Percentiles rank a stretch among this genome's conserved stretches.
These are phyloP conservation scores for Nyctanthes arbortristis DNA, from an alignment of 257 asterid genomes.

Conservation along the genomic window DNA sequence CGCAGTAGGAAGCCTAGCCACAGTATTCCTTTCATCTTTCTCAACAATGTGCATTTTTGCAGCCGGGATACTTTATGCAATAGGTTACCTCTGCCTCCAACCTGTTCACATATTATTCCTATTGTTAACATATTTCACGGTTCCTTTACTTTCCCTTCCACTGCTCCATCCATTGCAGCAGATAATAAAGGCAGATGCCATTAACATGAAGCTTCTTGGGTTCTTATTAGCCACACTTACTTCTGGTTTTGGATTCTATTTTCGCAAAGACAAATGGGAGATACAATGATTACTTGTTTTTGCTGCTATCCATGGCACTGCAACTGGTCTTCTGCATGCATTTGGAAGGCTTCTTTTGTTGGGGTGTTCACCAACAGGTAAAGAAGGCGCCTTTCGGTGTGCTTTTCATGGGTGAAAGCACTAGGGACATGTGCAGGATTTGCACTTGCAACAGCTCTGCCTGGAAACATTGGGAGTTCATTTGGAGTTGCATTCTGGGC, in stretches of 20 bases:
- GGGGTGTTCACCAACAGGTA: conserved; percentile 83
- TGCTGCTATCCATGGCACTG: conserved; percentile 68
- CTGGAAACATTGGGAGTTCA: conserved; percentile 54
- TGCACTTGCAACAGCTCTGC: conserved; percentile 62
- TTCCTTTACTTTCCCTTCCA: conserved; percentile 77
- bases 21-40: conserved; percentile 75
- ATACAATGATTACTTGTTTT: conserved; percentile 46
- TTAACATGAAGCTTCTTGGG: conserved; percentile 90
- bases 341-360: conserved; percentile 75
- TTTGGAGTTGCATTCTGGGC: conserved; percentile 66
- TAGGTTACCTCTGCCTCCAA: conserved; percentile 60
- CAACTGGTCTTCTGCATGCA: conserved; percentile 76
- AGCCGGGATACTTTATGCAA: conserved; percentile 60
- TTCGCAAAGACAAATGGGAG: conserved; percentile 46
- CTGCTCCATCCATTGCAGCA: conserved; percentile 63
- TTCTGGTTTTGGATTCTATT: conserved; percentile 80
- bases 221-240: conserved; percentile 59
- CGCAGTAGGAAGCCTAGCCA: conserved; percentile 75
- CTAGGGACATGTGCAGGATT: conserved; percentile 73
- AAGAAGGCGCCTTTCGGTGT: conserved; percentile 88
- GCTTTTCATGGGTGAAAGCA: conserved; percentile 81
- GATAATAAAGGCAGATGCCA: conserved; percentile 63
- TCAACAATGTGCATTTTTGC: conserved; percentile 73
- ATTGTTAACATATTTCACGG: conserved; percentile 66
- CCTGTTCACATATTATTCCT: conserved; percentile 41